Base-by-base conservation (phyloP, 148 eudicot species). In the Cornus suecica region DNA sequence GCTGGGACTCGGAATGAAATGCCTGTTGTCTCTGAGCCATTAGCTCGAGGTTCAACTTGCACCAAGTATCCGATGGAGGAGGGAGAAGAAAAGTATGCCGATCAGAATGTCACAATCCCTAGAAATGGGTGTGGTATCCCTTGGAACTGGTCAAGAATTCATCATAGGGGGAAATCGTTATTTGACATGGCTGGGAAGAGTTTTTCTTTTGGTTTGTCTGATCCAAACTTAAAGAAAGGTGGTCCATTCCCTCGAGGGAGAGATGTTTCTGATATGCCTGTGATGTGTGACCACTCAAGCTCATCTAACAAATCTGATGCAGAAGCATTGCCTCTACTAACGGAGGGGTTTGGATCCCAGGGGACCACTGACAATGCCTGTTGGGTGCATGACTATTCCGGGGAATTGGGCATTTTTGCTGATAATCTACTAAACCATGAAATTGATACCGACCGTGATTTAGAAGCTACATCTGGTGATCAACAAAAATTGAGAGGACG, bases 331-430 rank as follows among this genome's bases (percentile, higher is more conserved):
- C 99, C 99, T 72, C 77, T 95, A 26, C 79, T 94, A 24, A 80
- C 90, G 66, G 97, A 95, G 66, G 92, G 88, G 69, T 90, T 81
- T 45, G 90, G 83, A 42, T 91, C 98, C 37, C 89, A 74, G 41
- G 90, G 83, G 51, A 88, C 90, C 78, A 76, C 85, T 3, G 92
- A 85, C 16, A 83, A 89, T 86, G 87, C 87, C 74, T 90, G 87
- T 73, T 95, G 97, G 97, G 83, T 87, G 52, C 97, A 92, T 76
- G 97, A 92, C 81, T 92, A 95, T 80, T 95, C 97, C 20, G 99
- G 97, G 66, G 99, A 95, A 83, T 81, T 95, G 11, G 99, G 99
- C 34, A 83, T 92, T 74, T 90, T 66, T 82, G 97, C 93, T 51
- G 90, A 92, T 77, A 90, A 89, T 78, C 80, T 95, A 29, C 76